Conservation (phyloP, 306 rosid species). For the Corylus avellana region DNA sequence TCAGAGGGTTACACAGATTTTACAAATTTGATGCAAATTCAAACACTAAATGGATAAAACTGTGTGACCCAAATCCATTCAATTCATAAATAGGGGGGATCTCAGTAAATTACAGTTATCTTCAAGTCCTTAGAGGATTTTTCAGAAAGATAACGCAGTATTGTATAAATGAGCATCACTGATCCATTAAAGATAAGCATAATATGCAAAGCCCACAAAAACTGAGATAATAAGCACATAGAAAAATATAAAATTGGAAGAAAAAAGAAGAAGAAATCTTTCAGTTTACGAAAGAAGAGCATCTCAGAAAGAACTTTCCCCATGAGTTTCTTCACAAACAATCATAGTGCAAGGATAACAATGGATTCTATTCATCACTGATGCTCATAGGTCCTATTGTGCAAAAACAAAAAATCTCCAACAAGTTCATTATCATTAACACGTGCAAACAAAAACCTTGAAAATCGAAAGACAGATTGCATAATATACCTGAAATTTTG, state of each 20-base stretch:
- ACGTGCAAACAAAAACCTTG: neutral
- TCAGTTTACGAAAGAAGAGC: slow-evolving; percentile 9
- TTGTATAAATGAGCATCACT: slow-evolving; percentile 25
- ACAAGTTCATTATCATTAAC: neutral
- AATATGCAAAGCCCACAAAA: neutral
- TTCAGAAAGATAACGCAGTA: slow-evolving; percentile 66
- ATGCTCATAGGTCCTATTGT: slow-evolving; percentile 16
- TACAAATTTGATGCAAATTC: neutral
- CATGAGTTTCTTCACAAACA: slow-evolving; percentile 59
- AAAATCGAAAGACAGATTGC: neutral
- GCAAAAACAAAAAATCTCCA: neutral
- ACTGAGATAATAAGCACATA: neutral
- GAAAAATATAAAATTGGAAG: neutral
- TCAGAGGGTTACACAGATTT: neutral
- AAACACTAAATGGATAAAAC: neutral
- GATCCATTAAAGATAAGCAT: neutral
- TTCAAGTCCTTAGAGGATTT: slow-evolving; percentile 27
- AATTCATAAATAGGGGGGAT: slow-evolving; percentile 19
- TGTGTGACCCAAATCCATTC: no score
- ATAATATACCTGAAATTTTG: neutral
- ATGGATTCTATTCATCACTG: slow-evolving; percentile 29
- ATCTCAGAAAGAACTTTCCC: slow-evolving; percentile 62
- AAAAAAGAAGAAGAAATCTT: neutral
- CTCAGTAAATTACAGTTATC: slow-evolving; percentile 33
- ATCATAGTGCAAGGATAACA: slow-evolving; percentile 80